Evolutionary conservation across 768 basidiomycete genomes (phyloP), one percentile per base, ranked within the genome.

Genomic region (Mycena vulgaris): DNA sequence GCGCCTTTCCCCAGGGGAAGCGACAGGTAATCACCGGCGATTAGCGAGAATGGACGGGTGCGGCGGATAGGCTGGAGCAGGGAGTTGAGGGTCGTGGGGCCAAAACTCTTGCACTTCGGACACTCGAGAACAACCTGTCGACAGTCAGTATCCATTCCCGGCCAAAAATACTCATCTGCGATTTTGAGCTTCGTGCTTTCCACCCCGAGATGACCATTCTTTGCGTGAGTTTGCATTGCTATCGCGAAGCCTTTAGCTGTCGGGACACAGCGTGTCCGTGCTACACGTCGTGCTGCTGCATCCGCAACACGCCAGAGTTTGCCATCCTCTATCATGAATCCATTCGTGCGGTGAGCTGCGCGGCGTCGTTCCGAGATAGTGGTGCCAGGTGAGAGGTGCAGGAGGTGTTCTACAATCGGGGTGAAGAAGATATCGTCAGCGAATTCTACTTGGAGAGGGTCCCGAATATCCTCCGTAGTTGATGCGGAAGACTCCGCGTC

Each of bases 21-120:
- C 0, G 74, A 74, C 5, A 80, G 52, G 49, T 81, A 81, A 66
- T 81, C 79, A 0, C 68, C 79, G 0, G 77, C 77, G 0, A 81
- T 16, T 1, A 81, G 61, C 31, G 78, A 69, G 64, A 80, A 80
- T 0, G 79, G 82, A n/a, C 75, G 75, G 0, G 62, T 66, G 0
- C 77, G 66, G 5, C 72, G 78, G 33, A 82, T 78, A 0, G 78
- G 82, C 48, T 80, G n/a, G n/a, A n/a, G n/a, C n/a, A n/a, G n/a
- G n/a, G n/a, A n/a, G n/a, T n/a, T n/a, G n/a, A n/a, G n/a, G n/a
- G n/a, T n/a, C n/a, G n/a, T n/a, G n/a, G n/a, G n/a, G n/a, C n/a
- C n/a, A n/a, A n/a, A n/a, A n/a, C n/a, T n/a, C n/a, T n/a, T n/a
- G n/a, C n/a, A n/a, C n/a, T n/a, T n/a, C n/a, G n/a, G n/a, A n/a